Evolutionary conservation across 202 grass and related monocot species (phyloP), one percentile per base, ranked within the genome.

Genomic region (Schoenoplectus tabernaemontani): DNA sequence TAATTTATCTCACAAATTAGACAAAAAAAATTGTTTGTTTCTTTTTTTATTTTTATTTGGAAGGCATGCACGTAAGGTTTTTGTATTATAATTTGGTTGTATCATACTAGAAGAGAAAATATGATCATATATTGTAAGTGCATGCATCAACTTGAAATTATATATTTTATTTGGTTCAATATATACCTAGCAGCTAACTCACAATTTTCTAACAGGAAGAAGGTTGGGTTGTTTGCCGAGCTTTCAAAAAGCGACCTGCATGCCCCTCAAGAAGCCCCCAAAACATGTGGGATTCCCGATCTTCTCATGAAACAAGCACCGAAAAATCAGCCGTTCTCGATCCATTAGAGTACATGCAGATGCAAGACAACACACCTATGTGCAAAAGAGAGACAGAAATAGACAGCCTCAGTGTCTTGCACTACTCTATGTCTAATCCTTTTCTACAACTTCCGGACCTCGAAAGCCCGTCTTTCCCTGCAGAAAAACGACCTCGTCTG

Each of bases 141-240:
- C 15, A 56, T 56, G 51, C 26, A 74, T 9, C 46, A 12, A 51
- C 44, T 19, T 74, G 23, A 47, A 73, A 51, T 24, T 44, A 24
- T 13, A 4, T 71, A 17, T 75, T 74, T 34, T 73, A 44, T 19
- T 54, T 11, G 48, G 2, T 75, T 2, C 13, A 56, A 43, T 59
- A 20, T 44, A 5, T 39, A 39, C 37, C 37, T 39, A 39, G 6
- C 9, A 51, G 17, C 15, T 78, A 43, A 41, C 54, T 46, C 37
- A 6, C 37, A 60, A 42, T 61, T 26, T 59, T 23, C 11, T 17
- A 50, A 3, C 94, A 98, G 95, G 95, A 98, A 90, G 95, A 98
- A 95, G 95, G 95, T 54, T 98, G 91, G 95, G 91, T 95, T 8
- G 87, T 95, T 70, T 98, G 95, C 76, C 87, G 95, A 43, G 95